These are phyloP conservation scores for Fusarium agapanthi DNA, from an alignment of 2,329 filamentous ascomycete species.

Conservation along the genomic window DNA sequence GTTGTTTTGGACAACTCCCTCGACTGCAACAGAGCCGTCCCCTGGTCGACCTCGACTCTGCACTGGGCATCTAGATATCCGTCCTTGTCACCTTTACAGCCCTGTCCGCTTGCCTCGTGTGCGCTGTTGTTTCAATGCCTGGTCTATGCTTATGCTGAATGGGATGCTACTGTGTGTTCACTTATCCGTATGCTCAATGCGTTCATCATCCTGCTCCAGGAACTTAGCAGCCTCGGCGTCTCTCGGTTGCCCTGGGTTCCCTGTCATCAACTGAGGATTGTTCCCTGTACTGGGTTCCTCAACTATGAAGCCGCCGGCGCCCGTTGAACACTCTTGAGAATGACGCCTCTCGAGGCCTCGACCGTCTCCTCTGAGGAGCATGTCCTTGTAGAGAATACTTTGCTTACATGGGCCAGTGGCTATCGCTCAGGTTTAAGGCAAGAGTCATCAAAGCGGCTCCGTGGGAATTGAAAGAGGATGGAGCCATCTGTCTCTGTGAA, in stretches of 20 bases:
- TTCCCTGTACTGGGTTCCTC: conserved; percentile 15
- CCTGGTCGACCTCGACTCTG: conserved; percentile 13
- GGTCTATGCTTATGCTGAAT: conserved; percentile 29
- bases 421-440: not conserved
- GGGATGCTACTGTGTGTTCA: conserved; percentile 4
- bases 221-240: conserved; percentile 29
- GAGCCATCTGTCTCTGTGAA: conserved; percentile 4
- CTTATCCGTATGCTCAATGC: conserved; percentile 13
- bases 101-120: conserved; percentile 19
- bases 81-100: conserved; percentile 17
- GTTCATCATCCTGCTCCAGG: conserved; percentile 13
- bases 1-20: conserved; percentile 31
- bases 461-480: conserved; percentile 16
- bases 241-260: conserved; percentile 22
- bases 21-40: conserved; percentile 28
- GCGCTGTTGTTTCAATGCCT: conserved; percentile 29
- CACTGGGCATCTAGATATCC: conserved; percentile 10
- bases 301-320: conserved; percentile 31
- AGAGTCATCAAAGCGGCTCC: conserved; percentile 22
- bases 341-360: conserved; percentile 18
- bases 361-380: conserved; percentile 16
- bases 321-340: conserved; percentile 17
- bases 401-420: conserved; percentile 10
- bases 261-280: conserved; percentile 7
- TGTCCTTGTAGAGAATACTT: conserved; percentile 11